Evolutionary conservation across 129 eudicot species (phyloP), one percentile per base, ranked within the genome.

Genomic region (Chrysanthemum lavandulifolium): DNA sequence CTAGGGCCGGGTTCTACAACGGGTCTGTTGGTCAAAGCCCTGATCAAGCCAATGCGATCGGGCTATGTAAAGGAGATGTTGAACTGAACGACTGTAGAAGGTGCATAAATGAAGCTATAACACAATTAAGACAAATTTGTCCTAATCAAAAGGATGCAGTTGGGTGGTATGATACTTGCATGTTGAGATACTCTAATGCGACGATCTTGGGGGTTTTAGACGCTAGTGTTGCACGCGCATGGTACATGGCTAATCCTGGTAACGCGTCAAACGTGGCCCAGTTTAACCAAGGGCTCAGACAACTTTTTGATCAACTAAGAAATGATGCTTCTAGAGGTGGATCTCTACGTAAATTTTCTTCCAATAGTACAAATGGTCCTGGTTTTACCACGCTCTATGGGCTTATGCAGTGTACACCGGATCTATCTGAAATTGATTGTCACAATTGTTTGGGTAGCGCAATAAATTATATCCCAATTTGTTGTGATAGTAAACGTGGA

Each of bases 61-160:
- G 76, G 3, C 60, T 87, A 31, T 87, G 92, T 71, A 72, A 84
- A 66, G 89, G 87, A 3, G 92, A 87, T 40, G 74, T 81, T 12
- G 58, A 80, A 6, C 63, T 61, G 18, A 13, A 55, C 3, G 77
- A 43, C 6, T 84, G 89, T 66, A 59, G 65, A 2, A 57, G 60
- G 1, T 86, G 87, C 69, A 71, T 82, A 40, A 52, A 18, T 10
- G 53, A 74, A 49, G 73, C 75, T 45, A 49, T 10, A 36, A 14
- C 61, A 14, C 3, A 23, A 7, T 2, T 84, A 25, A 7, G 65
- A 36, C 53, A 45, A 15, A 13, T 3, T 4, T 86, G 88, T 33
- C 82, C 86, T 0, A 27, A 62, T 19, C 54, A 59, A 47, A 77
- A 68, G 15, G 86, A 54, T 64, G 88, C 84, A 11, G 21, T 72